Evolutionary conservation across 2,329 filamentous ascomycete genomes (phyloP).

Genomic region (Apiospora phragmitis): DNA sequence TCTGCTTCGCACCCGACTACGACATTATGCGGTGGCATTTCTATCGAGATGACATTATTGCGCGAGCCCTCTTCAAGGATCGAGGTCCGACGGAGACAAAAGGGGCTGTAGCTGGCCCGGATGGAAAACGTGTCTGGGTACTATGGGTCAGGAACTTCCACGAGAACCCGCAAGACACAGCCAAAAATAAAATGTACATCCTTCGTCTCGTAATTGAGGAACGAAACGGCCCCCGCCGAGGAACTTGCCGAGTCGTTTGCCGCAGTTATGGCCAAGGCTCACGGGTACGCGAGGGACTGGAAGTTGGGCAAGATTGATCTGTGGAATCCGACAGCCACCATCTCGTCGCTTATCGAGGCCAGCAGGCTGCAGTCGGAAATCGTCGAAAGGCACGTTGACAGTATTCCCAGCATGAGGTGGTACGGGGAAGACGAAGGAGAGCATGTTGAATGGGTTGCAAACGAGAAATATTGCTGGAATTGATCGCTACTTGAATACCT

Average conservation of each 20-base stretch:
- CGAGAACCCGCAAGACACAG: conserved; percentile 49
- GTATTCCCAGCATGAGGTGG: conserved; percentile 73
- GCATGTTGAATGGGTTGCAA: conserved; percentile 69
- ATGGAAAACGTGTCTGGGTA: conserved; percentile 67
- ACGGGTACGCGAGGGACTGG: conserved; percentile 71
- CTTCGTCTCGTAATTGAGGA: conserved; percentile 67
- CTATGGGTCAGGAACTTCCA: conserved; percentile 71
- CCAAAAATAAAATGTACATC: conserved; percentile 69
- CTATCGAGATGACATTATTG: conserved; percentile 78
- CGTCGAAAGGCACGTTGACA: conserved; percentile 61
- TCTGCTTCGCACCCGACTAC: conserved; percentile 69
- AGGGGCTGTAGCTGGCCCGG: conserved; percentile 64
- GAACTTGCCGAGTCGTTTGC: conserved; percentile 56
- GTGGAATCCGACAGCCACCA: conserved; percentile 74
- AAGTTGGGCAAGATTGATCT: conserved; percentile 69
- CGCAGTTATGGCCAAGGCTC: conserved; percentile 66
- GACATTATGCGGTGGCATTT: conserved; percentile 76
- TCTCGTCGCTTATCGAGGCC: conserved; percentile 47
- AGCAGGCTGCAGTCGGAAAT: conserved; percentile 50
- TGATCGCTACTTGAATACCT: background rate
- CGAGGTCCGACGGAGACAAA: conserved; percentile 46
- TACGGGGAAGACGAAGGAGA: conserved; percentile 55
- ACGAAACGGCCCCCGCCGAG: conserved; percentile 31
- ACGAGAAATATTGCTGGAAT: conserved; percentile 75
- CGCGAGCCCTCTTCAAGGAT: conserved; percentile 55